A percentile compares a stretch with the other conserved stretches of the same genome.
Conservation (phyloP, 352 stramenopile genomes). For the Chrysophaeum taylorii region DNA sequence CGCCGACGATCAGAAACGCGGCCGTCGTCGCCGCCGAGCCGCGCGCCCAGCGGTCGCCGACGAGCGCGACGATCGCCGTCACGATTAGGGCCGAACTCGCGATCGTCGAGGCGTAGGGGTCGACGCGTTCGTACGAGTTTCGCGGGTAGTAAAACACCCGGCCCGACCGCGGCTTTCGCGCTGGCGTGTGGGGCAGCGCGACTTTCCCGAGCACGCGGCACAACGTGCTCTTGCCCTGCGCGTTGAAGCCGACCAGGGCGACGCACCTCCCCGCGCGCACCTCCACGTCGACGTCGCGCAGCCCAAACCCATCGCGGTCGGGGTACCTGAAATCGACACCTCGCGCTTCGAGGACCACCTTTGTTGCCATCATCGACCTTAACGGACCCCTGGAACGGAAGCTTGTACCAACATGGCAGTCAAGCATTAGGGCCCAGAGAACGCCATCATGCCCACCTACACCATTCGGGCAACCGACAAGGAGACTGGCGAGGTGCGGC, state of each 20-base stretch:
- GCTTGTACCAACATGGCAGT: too few species aligned
- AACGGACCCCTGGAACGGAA: too few species aligned
- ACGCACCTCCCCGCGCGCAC: neutral
- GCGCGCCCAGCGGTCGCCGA: neutral
- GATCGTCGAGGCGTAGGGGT: neutral
- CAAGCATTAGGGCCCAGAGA: too few species aligned
- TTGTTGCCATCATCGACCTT: too few species aligned
- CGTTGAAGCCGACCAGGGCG: neutral
- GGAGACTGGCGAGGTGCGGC: conserved; percentile 6
- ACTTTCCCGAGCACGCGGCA: neutral
- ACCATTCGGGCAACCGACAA: conserved; percentile 15
- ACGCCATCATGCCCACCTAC: conserved; percentile 10
- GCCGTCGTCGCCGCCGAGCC: neutral
- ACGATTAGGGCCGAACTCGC: neutral
- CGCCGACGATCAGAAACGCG: too few species aligned
- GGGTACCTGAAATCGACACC: neutral
- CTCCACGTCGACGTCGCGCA: neutral
- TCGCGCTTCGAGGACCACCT: neutral
- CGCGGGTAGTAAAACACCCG: neutral
- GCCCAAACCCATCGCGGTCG: neutral
- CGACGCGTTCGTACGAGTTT: neutral
- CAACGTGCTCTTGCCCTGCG: conserved; percentile 4
- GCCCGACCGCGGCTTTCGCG: too few species aligned
- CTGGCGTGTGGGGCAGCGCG: neutral
- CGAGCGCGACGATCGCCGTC: neutral